A percentile compares a stretch with the other conserved stretches of the same genome.
These are phyloP conservation scores for Calycina marina DNA, from an alignment of 2,329 filamentous ascomycete species.

Conservation along the genomic window DNA sequence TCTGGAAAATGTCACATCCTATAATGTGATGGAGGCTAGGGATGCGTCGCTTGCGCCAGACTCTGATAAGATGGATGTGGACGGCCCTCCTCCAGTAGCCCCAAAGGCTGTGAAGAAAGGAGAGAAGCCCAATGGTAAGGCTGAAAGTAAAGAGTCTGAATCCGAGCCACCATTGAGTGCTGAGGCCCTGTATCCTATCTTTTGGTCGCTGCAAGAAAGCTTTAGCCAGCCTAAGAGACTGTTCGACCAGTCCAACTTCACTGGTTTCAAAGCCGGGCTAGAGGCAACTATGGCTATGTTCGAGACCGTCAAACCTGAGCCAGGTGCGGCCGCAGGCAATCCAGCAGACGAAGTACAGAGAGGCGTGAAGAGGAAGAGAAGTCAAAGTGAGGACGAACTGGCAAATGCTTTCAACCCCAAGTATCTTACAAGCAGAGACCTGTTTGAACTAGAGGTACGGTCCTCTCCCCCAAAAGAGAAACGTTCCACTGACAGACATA, in stretches of 20 bases:
- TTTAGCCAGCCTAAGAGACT: conserved; percentile 83
- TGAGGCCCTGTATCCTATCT: conserved; percentile 70
- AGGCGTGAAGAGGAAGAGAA: conserved; percentile 56
- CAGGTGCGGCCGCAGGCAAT: conserved; percentile 34
- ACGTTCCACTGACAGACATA: conserved; percentile 20
- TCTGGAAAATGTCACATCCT: conserved; percentile 82
- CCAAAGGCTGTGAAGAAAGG: conserved; percentile 17
- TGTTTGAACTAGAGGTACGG: conserved; percentile 83
- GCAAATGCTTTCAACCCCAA: conserved; percentile 84
- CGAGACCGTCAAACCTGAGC: conserved; percentile 43
- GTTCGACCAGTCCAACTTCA: conserved; percentile 58
- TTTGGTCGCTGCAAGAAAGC: conserved; percentile 84
- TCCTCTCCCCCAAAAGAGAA: too few species aligned
- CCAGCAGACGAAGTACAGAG: conserved; percentile 47
- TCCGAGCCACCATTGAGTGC: conserved; percentile 44
- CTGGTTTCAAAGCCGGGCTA: conserved; percentile 46
- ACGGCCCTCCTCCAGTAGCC: conserved; percentile 26
- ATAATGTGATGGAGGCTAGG: conserved; percentile 40
- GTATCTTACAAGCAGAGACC: conserved; percentile 90
- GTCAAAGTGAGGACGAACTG: conserved; percentile 43
- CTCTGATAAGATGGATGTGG: conserved; percentile 49
- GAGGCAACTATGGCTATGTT: conserved; percentile 58
- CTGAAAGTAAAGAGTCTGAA: conserved; percentile 23
- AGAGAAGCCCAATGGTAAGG: conserved; percentile 19
- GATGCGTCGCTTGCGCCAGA: conserved; percentile 27